These are phyloP conservation scores for Pichia norvegensis DNA, from an alignment of 1,139 yeast genomes.

Conservation along the genomic window DNA sequence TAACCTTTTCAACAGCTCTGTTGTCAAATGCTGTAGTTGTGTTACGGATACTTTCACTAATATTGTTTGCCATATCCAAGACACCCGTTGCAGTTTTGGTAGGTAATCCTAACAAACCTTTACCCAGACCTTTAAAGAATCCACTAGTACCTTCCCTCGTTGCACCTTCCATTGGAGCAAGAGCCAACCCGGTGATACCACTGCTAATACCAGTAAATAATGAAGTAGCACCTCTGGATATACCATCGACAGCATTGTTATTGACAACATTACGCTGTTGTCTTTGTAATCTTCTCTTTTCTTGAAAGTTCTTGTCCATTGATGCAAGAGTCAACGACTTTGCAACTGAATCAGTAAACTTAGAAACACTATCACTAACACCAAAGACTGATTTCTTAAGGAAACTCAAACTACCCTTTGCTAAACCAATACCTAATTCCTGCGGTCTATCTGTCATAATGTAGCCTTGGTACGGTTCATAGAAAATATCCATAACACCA, in stretches of 20 bases:
- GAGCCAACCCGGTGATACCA: slow-evolving; percentile 85
- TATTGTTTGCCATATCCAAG: slow-evolving; percentile 85
- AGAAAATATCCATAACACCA: slow-evolving; percentile 92
- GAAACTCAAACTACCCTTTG: slow-evolving; percentile 92
- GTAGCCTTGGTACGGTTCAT: slow-evolving; percentile 96
- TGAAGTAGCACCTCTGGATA: slow-evolving; percentile 83
- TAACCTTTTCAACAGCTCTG: slow-evolving; percentile 68
- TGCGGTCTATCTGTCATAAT: slow-evolving; percentile 92
- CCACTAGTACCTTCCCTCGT: slow-evolving; percentile 80
- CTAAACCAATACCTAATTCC: slow-evolving; percentile 89
- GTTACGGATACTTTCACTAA: slow-evolving; percentile 88
- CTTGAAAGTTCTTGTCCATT: slow-evolving; percentile 79
- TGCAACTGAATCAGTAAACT: slow-evolving; percentile 88
- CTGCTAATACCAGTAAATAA: slow-evolving; percentile 80
- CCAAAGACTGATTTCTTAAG: slow-evolving; percentile 94
- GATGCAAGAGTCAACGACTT: slow-evolving; percentile 91
- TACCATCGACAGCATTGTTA: slow-evolving; percentile 74
- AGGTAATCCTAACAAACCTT: slow-evolving; percentile 90
- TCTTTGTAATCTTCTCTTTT: slow-evolving; percentile 59
- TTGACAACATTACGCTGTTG: slow-evolving; percentile 43
- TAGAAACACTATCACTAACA: slow-evolving; percentile 84
- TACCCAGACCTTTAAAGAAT: slow-evolving; percentile 87
- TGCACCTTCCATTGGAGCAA: slow-evolving; percentile 88
- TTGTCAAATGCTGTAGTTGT: slow-evolving; percentile 88
- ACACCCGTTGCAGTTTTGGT: slow-evolving; percentile 95